Percentiles rank a stretch among this genome's conserved stretches.
These are phyloP conservation scores for Hymenotorrendiella dingleyae DNA, from an alignment of 2,329 filamentous ascomycete genomes.

Conservation along the genomic window DNA sequence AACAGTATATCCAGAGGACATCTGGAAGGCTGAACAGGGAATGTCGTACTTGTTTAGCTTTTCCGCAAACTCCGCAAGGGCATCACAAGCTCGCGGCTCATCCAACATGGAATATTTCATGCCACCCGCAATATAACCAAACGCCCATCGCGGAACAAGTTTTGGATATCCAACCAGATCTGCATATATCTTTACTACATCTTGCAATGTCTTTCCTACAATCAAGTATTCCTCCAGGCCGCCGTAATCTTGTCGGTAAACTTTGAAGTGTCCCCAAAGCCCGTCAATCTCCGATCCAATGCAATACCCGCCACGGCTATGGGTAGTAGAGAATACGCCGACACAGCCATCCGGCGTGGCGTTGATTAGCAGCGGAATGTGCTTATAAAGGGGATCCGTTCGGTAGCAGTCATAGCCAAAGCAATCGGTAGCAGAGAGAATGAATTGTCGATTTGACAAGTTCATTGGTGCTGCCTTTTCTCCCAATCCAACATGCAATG, in stretches of 20 bases:
- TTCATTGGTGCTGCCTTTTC: constrained; percentile 72
- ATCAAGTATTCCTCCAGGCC: constrained; percentile 68
- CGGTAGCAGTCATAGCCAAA: constrained; percentile 69
- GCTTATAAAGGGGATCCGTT: constrained; percentile 70
- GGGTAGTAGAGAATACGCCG: constrained; percentile 61
- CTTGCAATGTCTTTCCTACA: constrained; percentile 58
- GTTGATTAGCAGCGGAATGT: constrained; percentile 67
- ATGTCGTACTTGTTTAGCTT: constrained; percentile 40
- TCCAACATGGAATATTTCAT: constrained; percentile 55
- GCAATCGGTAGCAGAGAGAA: constrained; percentile 62
- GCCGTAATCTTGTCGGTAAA: constrained; percentile 66
- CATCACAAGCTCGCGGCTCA: constrained; percentile 48
- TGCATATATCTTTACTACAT: constrained; percentile 61
- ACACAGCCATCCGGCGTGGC: constrained; percentile 58
- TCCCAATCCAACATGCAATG: constrained; percentile 63
- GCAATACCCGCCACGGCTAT: constrained; percentile 57
- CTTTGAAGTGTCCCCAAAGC: constrained; percentile 69
- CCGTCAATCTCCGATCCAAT: constrained; percentile 70
- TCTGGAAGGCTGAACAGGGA: constrained; percentile 43
- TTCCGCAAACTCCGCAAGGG: constrained; percentile 27
- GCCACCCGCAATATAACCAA: constrained; percentile 67
- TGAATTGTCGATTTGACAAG: constrained; percentile 59
- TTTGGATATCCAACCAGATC: constrained; percentile 62
- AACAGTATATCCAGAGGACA: constrained; percentile 56
- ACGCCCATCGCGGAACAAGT: constrained; percentile 65